These are phyloP conservation scores for Calocera cornea DNA, from an alignment of 768 basidiomycete genomes.

Conservation along the genomic window DNA sequence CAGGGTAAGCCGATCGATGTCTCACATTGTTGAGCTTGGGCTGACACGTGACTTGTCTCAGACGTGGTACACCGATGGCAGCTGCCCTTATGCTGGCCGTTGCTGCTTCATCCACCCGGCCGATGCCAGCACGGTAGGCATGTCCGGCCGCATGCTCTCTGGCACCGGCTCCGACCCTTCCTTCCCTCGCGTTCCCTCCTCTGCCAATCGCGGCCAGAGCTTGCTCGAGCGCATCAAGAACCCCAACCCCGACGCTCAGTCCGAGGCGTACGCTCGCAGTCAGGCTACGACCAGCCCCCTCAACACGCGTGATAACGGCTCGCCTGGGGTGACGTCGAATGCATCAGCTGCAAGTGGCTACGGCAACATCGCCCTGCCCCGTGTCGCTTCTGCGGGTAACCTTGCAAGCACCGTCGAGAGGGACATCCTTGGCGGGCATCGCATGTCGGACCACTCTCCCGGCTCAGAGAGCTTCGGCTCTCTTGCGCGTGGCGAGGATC, in stretches of 20 bases:
- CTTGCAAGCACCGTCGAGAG: neutral
- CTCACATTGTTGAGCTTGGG: neutral
- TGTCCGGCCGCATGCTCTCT: neutral
- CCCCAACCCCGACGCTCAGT: neutral
- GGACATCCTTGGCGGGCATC: neutral
- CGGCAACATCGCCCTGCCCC: neutral
- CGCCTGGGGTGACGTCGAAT: neutral
- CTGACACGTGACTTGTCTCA: slow-evolving; percentile 2
- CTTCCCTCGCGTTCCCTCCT: neutral
- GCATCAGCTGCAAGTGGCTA: neutral
- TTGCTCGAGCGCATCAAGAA: slow-evolving; percentile 2
- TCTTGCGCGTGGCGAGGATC: neutral
- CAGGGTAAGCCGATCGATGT: slow-evolving; percentile 38
- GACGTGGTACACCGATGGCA: neutral
- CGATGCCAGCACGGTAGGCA: neutral
- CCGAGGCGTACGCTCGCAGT: neutral
- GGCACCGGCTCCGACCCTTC: neutral
- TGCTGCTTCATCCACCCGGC: slow-evolving; percentile 3
- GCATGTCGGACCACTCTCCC: neutral
- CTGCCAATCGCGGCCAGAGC: neutral
- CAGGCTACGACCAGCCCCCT: neutral
- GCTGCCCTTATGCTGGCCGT: neutral
- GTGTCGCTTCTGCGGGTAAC: neutral
- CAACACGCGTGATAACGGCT: neutral
- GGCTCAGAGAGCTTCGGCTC: neutral